Percentiles rank a stretch among this genome's conserved stretches.
These are phyloP conservation scores for Epichloe gansuensis DNA, from an alignment of 2,329 filamentous ascomycete genomes.

Conservation along the genomic window DNA sequence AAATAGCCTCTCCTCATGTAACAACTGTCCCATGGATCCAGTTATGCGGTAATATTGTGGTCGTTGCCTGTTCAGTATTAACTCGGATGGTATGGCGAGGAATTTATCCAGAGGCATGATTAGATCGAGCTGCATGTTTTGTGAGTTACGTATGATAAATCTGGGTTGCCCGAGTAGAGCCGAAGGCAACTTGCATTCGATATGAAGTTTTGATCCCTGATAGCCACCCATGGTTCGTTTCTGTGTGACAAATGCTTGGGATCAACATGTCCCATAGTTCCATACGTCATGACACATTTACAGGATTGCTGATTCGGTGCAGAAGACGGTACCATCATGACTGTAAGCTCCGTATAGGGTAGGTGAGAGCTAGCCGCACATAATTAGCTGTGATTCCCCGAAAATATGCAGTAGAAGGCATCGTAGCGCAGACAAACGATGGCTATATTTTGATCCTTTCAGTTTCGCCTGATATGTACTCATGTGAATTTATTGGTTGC, in stretches of 20 bases:
- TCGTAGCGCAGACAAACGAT: not conserved
- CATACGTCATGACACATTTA: slow-evolving; percentile 65
- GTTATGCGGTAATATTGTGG: slow-evolving; percentile 53
- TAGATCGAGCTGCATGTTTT: slow-evolving; percentile 43
- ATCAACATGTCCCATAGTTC: slow-evolving; percentile 56
- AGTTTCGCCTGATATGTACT: not conserved
- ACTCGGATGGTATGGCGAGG: slow-evolving; percentile 36
- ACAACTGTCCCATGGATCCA: slow-evolving; percentile 58
- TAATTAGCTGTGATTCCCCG: not conserved
- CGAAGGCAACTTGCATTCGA: slow-evolving; percentile 43
- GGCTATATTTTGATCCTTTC: not conserved
- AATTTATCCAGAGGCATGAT: slow-evolving; percentile 56
- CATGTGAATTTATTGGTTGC: not conserved
- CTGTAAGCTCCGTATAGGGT: not conserved
- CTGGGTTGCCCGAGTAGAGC: not conserved
- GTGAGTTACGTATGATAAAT: not conserved
- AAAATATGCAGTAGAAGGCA: not conserved
- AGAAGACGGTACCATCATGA: slow-evolving; percentile 33
- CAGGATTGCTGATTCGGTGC: slow-evolving; percentile 39
- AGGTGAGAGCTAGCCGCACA: no score
- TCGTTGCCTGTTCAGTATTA: slow-evolving; percentile 25
- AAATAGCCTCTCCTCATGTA: slow-evolving; percentile 68
- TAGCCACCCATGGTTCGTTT: slow-evolving; percentile 61
- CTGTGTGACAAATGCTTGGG: slow-evolving; percentile 56
- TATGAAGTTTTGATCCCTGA: slow-evolving; percentile 52